Evolutionary conservation across 164 flowering plant genomes (phyloP).

Genomic region (Protea cynaroides): DNA sequence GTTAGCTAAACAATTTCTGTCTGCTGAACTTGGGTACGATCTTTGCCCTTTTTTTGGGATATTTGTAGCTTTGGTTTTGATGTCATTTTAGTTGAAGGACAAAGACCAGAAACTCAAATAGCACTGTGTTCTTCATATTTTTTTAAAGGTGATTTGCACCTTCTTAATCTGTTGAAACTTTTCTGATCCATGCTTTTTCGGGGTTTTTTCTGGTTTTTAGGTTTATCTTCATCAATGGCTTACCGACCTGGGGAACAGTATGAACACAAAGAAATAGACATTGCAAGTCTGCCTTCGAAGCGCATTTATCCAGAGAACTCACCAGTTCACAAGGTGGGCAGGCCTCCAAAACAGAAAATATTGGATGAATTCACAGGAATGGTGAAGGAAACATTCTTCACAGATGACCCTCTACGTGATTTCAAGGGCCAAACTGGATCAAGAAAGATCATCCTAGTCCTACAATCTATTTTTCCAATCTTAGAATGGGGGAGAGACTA

Average conservation of each 20-base stretch:
- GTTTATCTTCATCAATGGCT: not conserved
- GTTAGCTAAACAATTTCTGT: too few species aligned
- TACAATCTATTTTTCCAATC: conserved; percentile 70
- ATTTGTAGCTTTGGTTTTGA: too few species aligned
- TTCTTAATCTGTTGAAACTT: not conserved
- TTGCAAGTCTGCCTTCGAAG: conserved; percentile 30
- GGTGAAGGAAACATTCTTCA: conserved; percentile 62
- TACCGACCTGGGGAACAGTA: conserved; percentile 26
- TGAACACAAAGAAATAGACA: conserved; percentile 34
- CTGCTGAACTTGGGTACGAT: too few species aligned
- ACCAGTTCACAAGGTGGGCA: conserved; percentile 53
- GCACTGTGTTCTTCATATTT: too few species aligned
- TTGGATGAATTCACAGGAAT: conserved; percentile 38
- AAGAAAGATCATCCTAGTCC: conserved; percentile 45
- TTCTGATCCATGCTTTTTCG: too few species aligned
- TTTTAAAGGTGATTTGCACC: too few species aligned
- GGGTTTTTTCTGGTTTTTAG: too few species aligned
- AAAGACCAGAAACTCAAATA: too few species aligned
- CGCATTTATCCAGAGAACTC: conserved; percentile 10
- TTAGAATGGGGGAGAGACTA: conserved; percentile 63
- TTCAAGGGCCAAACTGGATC: conserved; percentile 64
- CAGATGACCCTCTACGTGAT: conserved; percentile 67
- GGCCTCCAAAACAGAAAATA: conserved; percentile 53
- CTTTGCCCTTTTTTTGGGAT: too few species aligned
- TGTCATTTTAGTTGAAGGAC: too few species aligned